These are phyloP conservation scores for Ajuga chamaepitys DNA, from an alignment of 257 asterid genomes.

Conservation along the genomic window DNA sequence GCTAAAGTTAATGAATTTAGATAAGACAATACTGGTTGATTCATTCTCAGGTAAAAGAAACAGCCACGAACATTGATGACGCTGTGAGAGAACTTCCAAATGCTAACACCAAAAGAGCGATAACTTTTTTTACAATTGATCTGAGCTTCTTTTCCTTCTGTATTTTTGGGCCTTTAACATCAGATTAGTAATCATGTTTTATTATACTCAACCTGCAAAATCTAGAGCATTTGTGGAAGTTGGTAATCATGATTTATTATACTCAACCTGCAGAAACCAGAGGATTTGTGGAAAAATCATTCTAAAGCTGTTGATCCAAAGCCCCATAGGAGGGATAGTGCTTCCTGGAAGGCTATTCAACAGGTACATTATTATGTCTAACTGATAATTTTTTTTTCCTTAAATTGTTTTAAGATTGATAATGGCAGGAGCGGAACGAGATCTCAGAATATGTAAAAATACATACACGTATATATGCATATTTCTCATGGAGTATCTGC, in stretches of 20 bases:
- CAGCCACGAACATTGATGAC: conserved; percentile 84
- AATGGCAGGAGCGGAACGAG: neutral
- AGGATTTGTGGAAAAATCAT: conserved; percentile 91
- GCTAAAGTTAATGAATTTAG: neutral
- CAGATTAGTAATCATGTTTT: conserved; percentile 10
- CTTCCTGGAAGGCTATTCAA: conserved; percentile 84
- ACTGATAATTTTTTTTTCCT: neutral
- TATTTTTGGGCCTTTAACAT: neutral
- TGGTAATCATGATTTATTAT: conserved; percentile 14
- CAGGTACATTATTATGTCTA: conserved; percentile 37
- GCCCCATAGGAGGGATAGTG: conserved; percentile 80
- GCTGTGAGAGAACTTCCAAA: conserved; percentile 98
- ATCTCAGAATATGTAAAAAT: neutral
- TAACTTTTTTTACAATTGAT: neutral
- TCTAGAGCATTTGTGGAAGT: conserved; percentile 90
- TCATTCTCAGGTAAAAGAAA: conserved; percentile 72
- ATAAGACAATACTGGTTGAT: neutral
- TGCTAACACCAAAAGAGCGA: conserved; percentile 64
- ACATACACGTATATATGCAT: neutral
- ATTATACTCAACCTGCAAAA: conserved; percentile 49
- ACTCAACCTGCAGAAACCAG: conserved; percentile 77
- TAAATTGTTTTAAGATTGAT: neutral
- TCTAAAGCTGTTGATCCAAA: conserved; percentile 81
- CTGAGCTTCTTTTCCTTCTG: neutral
- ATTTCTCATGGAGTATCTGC: neutral